A percentile compares a stretch with the other conserved stretches of the same genome.
Conservation (phyloP, 2,329 filamentous ascomycete genomes). For the Fusarium chaquense region DNA sequence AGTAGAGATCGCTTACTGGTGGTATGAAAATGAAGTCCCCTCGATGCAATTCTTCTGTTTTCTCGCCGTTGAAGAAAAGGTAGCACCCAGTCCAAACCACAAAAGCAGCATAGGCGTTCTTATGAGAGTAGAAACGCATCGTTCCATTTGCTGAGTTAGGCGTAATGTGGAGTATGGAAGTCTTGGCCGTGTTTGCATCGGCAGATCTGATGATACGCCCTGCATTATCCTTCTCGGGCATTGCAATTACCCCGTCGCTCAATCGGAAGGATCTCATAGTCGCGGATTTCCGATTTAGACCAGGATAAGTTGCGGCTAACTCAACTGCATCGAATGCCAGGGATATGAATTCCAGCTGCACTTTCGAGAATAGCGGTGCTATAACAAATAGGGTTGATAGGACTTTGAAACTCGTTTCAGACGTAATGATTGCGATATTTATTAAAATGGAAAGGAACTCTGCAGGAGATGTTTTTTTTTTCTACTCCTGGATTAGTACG, state of each 20-base stretch:
- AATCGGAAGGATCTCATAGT: not conserved
- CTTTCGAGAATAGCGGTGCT: not conserved
- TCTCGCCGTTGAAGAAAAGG: not conserved
- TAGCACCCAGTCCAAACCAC: not conserved
- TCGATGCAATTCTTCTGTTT: not conserved
- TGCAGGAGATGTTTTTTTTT: not conserved
- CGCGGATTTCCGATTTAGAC: not conserved
- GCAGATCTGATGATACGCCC: not conserved
- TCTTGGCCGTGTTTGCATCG: not conserved
- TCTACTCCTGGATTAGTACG: no score
- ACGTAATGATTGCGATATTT: not conserved
- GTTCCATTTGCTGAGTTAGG: not conserved
- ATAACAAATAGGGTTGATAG: not conserved
- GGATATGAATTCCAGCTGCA: not conserved
- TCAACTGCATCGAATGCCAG: accelerated
- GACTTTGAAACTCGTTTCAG: not conserved
- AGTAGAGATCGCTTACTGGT: not conserved
- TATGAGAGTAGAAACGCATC: not conserved
- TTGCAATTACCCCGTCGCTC: not conserved
- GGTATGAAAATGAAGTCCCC: not conserved
- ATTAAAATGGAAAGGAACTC: not conserved
- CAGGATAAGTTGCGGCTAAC: accelerated
- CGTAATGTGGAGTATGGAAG: not conserved
- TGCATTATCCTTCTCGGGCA: not conserved
- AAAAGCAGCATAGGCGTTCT: not conserved